A percentile compares a stretch with the other conserved stretches of the same genome.
Evolutionary conservation across 2,329 filamentous ascomycete species (phyloP).

Genomic region (Delphinella strobiligena): DNA sequence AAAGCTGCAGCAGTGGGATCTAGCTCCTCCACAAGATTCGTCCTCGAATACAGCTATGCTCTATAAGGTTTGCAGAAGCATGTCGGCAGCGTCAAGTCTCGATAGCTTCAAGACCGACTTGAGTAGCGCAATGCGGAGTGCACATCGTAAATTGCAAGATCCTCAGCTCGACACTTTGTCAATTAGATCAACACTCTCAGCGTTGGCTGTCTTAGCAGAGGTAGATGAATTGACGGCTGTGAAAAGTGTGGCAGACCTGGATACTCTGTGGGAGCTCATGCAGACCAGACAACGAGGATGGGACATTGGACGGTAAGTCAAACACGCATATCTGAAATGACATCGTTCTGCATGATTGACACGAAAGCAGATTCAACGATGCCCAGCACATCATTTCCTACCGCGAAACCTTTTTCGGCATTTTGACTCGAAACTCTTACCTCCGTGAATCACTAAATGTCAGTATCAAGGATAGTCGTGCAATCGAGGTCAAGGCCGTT

Average conservation of each 20-base stretch:
- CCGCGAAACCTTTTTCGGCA: slow-evolving; percentile 69
- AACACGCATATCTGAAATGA: not conserved
- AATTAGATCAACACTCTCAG: slow-evolving; percentile 45
- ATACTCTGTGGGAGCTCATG: slow-evolving; percentile 50
- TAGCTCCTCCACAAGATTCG: slow-evolving; percentile 55
- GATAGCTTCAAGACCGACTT: slow-evolving; percentile 31
- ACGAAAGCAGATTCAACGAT: slow-evolving; percentile 51
- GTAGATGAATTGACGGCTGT: slow-evolving; percentile 57
- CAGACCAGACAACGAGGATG: slow-evolving; percentile 61
- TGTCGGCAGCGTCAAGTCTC: slow-evolving; percentile 54
- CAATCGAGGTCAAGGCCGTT: slow-evolving; percentile 66
- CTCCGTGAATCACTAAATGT: slow-evolving; percentile 51
- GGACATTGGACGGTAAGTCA: slow-evolving; percentile 60
- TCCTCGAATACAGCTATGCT: slow-evolving; percentile 45
- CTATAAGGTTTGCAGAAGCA: slow-evolving; percentile 69
- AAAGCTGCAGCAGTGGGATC: slow-evolving; percentile 82
- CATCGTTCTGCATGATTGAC: slow-evolving; percentile 1
- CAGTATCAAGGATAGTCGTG: slow-evolving; percentile 49
- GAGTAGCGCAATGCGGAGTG: slow-evolving; percentile 1
- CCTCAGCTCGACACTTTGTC: slow-evolving; percentile 31
- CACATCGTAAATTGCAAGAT: slow-evolving; percentile 4
- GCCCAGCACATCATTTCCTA: slow-evolving; percentile 71
- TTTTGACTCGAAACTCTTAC: slow-evolving; percentile 57
- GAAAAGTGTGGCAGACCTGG: slow-evolving; percentile 44
- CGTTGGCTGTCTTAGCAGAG: slow-evolving; percentile 65